Evolutionary conservation across 495 filamentous ascomycete species (phyloP), one percentile per base, ranked within the genome.

Genomic region (Daldinia grandis): DNA sequence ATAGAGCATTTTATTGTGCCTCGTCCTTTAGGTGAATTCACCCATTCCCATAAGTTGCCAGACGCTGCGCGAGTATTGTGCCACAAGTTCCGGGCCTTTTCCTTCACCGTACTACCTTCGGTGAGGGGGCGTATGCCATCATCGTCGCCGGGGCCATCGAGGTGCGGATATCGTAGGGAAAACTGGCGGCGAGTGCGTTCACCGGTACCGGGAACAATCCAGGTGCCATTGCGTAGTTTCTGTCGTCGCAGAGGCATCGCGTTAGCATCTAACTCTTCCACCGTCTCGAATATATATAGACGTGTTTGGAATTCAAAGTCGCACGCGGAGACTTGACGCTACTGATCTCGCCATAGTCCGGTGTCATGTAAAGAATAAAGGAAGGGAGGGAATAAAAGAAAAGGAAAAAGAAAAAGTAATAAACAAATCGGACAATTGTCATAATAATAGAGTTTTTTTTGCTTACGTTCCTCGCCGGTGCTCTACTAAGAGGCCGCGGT

Each of bases 1-100:
- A 99, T 80, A 54, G 93, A 93, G 83, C 94, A 98, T 79, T 99
- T 99, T 66, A 98, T 80, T 62, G 97, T 90, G 33, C 89, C 91
- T 62, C 88, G 88, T 6, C 92, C 93, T 8, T 87, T 80, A 4
- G 83, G 82, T 3, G 84, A 81, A 57, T 83, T 65, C 10, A 83
- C 67, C 84, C 84, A 87, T 68, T 65, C 49, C 73, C 80, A 74
- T 14, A 82, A 38, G 19, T 74, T 73, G 38, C 62, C 58, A 19
- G 51, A 57, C 3, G 55, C 51, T 17, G 74, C 58, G n/a, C 58
- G 58, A 61, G 76, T 47, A 38, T 72, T 77, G 12, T 79, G 74
- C 56, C 53, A 74, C 21, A 67, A 58, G 21, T 71, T 73, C 51
- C 61, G 51, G 35, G 68, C 74, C 54, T 76, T 76, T 2, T 74